A percentile compares a stretch with the other conserved stretches of the same genome.
Conservation (phyloP, 305 asterid genomes). For the Rubia peregrina region DNA sequence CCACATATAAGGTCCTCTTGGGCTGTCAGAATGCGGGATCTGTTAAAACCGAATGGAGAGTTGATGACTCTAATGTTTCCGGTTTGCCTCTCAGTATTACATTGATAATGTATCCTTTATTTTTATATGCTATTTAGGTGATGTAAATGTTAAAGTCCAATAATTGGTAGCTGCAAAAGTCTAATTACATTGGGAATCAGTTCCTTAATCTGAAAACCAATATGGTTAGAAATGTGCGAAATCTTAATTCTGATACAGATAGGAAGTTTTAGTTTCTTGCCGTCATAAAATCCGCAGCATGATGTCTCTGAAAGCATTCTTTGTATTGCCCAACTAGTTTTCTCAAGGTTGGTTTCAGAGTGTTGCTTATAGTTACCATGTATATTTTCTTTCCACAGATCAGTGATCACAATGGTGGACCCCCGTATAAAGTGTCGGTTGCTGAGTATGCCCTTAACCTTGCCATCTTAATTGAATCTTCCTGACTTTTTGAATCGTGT, state of each 20-base stretch:
- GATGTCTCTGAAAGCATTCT: background rate
- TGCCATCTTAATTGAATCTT: background rate
- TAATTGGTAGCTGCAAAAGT: background rate
- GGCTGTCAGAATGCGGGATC: slow-evolving; percentile 55
- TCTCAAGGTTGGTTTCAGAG: background rate
- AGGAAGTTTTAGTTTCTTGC: background rate
- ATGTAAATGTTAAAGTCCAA: background rate
- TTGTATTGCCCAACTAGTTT: background rate
- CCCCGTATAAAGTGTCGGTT: slow-evolving; percentile 73
- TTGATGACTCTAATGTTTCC: slow-evolving; percentile 78
- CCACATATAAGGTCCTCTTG: slow-evolving; percentile 58
- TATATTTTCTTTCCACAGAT: slow-evolving; percentile 34
- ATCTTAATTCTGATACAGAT: background rate
- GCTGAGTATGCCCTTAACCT: slow-evolving; percentile 36
- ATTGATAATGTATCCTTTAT: background rate
- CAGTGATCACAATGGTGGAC: slow-evolving; percentile 72
- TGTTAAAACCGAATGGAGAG: slow-evolving; percentile 72
- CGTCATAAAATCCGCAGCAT: background rate
- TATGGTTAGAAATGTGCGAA: background rate
- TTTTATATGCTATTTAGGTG: background rate
- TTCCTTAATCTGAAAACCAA: background rate
- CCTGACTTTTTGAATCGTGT: background rate
- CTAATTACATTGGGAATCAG: background rate
- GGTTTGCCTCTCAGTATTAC: slow-evolving; percentile 31
- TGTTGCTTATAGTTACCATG: background rate